Conservation (phyloP, 208 protist genomes). For the Polymyxa betae region DNA sequence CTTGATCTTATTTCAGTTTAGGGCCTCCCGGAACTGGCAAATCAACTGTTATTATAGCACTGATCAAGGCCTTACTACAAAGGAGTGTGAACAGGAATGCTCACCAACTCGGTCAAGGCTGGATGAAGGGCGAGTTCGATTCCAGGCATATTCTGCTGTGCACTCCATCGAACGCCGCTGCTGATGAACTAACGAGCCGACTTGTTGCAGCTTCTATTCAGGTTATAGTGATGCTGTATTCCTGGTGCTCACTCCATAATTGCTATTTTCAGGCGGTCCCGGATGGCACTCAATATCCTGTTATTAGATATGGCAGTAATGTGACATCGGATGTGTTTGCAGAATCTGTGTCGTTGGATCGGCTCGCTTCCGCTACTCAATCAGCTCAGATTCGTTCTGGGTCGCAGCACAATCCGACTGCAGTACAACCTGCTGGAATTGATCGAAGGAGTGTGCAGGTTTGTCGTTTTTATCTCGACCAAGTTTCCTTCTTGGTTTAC, state of each 20-base stretch:
- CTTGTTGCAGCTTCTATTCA: background rate
- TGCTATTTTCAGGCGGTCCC: background rate
- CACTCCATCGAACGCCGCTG: slow-evolving; percentile 65
- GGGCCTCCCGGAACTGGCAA: slow-evolving; percentile 60
- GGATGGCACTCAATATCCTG: background rate
- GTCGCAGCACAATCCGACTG: background rate
- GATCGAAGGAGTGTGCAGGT: background rate
- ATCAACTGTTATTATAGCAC: slow-evolving; percentile 48
- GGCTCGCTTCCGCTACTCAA: background rate
- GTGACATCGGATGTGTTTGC: background rate
- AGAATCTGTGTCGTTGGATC: background rate
- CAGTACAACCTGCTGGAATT: background rate
- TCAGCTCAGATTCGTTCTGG: background rate
- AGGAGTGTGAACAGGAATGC: background rate
- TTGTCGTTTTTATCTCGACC: background rate
- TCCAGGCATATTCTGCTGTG: slow-evolving; percentile 59
- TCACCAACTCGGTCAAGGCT: background rate
- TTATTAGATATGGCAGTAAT: background rate
- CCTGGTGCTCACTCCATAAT: background rate
- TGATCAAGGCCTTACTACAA: slow-evolving; percentile 46
- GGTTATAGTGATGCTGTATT: background rate
- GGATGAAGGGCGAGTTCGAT: background rate
- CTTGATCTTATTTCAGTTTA: background rate
- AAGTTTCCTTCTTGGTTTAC: background rate
- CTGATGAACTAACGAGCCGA: slow-evolving; percentile 56